Evolutionary conservation across 805 yeast species (phyloP), one percentile per base, ranked within the genome.

Genomic region (Candida dajiaensis): DNA sequence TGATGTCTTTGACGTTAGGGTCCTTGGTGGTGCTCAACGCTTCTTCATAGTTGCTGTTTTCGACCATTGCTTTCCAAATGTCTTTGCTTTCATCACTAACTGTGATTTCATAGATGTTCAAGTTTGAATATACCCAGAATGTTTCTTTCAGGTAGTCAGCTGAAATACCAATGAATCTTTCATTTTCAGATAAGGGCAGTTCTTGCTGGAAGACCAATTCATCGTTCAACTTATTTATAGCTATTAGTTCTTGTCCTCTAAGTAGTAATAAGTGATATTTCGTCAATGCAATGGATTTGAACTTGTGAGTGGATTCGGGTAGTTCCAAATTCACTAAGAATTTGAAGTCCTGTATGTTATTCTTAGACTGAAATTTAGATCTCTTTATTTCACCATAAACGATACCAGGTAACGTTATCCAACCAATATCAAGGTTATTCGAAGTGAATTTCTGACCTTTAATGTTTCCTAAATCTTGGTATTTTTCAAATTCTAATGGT

Each of bases 71-170:
- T 44, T 75, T 76, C 96, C 97, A 88, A 3, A 90, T 81, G 22
- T 85, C 85, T 5, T 74, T 68, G 5, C 81, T 71, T 62, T 92
- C 97, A 57, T 84, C 76, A 31, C 74, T 74, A 12, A 87, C 69
- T 10, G 83, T 72, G 7, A 94, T 65, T 61, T 94, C 99, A 59
- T 75, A 85, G 10, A 94, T 78, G 42, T 71, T 72, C 6, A 66
- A 58, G 12, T 68, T 63, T 0, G 94, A 78, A 55, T 70, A 87
- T 4, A 85, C 64, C 99, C 99, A 94, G 55, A 70, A 85, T 0
- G 98, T 86, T 1, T 70, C 59, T 39, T 65, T 64, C 4, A 63
- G 49, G 43, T 65, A 63, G 55, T 85, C 95, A 2, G 72, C 69
- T 2, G 73, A 57, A 6, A 80, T 58, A 0, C 83, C 83, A 7